Evolutionary conservation across 768 basidiomycete genomes (phyloP).

Genomic region (Favolaschia claudopus): DNA sequence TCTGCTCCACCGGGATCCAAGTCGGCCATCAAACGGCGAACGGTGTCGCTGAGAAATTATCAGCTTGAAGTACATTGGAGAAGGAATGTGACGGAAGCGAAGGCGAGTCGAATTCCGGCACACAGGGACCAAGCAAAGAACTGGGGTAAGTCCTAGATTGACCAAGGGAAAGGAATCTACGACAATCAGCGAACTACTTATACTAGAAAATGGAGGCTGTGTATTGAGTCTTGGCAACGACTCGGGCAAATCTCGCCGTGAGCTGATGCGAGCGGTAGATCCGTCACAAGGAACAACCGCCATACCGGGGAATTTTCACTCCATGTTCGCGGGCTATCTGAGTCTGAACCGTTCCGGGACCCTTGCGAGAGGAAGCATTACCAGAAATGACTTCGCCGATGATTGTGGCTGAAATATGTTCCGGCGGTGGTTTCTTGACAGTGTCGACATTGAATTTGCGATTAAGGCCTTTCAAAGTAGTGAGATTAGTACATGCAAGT

Average conservation of each 20-base stretch:
- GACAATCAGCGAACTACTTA: too few relatives aligned
- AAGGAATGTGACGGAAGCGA: too few relatives aligned
- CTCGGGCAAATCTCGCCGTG: too few relatives aligned
- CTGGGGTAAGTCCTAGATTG: too few relatives aligned
- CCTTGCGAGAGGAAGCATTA: slow-evolving; percentile 1
- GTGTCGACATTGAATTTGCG: background rate
- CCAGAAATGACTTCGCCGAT: background rate
- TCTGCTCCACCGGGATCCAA: background rate
- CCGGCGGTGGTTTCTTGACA: slow-evolving; percentile 1
- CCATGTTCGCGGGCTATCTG: background rate
- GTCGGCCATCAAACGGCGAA: background rate
- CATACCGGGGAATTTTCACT: slow-evolving; percentile 1
- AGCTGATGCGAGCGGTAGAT: too few relatives aligned
- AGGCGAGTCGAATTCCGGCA: too few relatives aligned
- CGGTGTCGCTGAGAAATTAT: background rate
- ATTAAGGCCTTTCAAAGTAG: slow-evolving; percentile 5
- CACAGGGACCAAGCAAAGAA: too few relatives aligned
- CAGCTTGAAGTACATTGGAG: too few relatives aligned
- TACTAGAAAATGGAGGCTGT: too few relatives aligned
- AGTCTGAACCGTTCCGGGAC: background rate
- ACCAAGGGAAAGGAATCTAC: too few relatives aligned
- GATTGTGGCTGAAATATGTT: background rate
- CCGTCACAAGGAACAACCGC: too few relatives aligned
- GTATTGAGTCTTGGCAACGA: too few relatives aligned
- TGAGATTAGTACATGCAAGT: background rate